Conservation (phyloP, 495 filamentous ascomycete genomes). For the Penicillium nucicola region DNA sequence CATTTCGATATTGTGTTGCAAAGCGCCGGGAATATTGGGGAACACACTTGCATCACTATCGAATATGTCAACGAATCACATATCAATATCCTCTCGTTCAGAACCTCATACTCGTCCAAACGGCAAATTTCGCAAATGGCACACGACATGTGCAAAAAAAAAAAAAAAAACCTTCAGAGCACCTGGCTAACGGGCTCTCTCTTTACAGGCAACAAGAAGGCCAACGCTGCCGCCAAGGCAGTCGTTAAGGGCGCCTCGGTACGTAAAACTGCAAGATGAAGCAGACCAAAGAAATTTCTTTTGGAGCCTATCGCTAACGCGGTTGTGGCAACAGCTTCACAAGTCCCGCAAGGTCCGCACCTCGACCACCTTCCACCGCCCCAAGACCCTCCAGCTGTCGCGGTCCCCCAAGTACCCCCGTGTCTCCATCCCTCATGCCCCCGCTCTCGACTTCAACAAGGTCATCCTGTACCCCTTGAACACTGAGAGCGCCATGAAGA, state of each 20-base stretch:
- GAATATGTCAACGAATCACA: not conserved
- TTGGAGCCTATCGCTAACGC: slow-evolving; percentile 10
- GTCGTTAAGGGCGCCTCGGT: slow-evolving; percentile 81
- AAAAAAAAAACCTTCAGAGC: too few relatives aligned
- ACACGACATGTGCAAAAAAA: too few relatives aligned
- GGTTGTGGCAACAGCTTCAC: slow-evolving; percentile 41
- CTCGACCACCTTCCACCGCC: slow-evolving; percentile 94
- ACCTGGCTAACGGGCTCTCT: not conserved
- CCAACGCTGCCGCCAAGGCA: slow-evolving; percentile 88
- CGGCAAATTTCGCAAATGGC: slow-evolving; percentile 1
- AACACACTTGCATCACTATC: not conserved
- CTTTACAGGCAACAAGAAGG: slow-evolving; percentile 50
- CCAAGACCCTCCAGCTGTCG: slow-evolving; percentile 88
- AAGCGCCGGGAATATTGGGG: not conserved
- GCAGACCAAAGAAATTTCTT: slow-evolving; percentile 9
- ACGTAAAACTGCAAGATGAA: slow-evolving; percentile 18
- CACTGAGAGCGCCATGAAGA: slow-evolving; percentile 99
- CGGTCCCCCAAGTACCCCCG: slow-evolving; percentile 95
- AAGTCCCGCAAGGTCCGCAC: slow-evolving; percentile 89
- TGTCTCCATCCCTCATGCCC: slow-evolving; percentile 84
- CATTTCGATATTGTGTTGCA: slow-evolving; percentile 1
- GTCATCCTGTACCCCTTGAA: slow-evolving; percentile 84
- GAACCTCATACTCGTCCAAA: not conserved
- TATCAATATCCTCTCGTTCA: not conserved
- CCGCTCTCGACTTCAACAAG: slow-evolving; percentile 91